Evolutionary conservation across 2,329 filamentous ascomycete species (phyloP).

Genomic region (Beauveria pseudobassiana): DNA sequence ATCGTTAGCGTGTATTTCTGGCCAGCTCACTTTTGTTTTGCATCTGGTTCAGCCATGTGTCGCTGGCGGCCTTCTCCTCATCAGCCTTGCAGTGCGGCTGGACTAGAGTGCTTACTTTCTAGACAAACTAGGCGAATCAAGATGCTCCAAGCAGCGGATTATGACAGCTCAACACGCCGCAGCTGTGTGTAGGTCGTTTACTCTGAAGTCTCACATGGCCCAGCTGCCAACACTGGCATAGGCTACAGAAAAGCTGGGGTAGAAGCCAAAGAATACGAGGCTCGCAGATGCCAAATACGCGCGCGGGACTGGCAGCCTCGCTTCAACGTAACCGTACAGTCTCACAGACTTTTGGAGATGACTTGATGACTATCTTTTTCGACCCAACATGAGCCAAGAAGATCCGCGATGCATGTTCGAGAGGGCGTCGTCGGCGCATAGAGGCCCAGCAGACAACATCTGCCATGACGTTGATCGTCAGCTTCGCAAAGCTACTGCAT

Average conservation of each 20-base stretch:
- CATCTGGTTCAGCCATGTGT: background rate
- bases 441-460: background rate
- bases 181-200: slow-evolving; percentile 5
- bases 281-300: background rate
- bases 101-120: slow-evolving; percentile 1
- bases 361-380: background rate
- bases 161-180: background rate
- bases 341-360: background rate
- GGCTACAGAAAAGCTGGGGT: background rate
- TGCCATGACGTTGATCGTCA: background rate
- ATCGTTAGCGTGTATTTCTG: background rate
- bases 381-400: background rate
- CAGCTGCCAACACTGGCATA: background rate
- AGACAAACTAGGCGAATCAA: background rate
- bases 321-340: background rate
- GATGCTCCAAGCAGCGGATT: background rate
- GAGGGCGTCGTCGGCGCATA: background rate
- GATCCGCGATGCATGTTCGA: background rate
- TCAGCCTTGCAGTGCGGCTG: slow-evolving; percentile 1
- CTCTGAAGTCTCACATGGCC: slow-evolving; percentile 8
- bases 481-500: background rate
- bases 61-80: background rate
- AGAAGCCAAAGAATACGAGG: background rate
- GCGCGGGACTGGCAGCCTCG: background rate
- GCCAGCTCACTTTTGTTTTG: background rate